These are phyloP conservation scores for Sporothrix pseudoabietina DNA, from an alignment of 2,329 filamentous ascomycete species.

Conservation along the genomic window DNA sequence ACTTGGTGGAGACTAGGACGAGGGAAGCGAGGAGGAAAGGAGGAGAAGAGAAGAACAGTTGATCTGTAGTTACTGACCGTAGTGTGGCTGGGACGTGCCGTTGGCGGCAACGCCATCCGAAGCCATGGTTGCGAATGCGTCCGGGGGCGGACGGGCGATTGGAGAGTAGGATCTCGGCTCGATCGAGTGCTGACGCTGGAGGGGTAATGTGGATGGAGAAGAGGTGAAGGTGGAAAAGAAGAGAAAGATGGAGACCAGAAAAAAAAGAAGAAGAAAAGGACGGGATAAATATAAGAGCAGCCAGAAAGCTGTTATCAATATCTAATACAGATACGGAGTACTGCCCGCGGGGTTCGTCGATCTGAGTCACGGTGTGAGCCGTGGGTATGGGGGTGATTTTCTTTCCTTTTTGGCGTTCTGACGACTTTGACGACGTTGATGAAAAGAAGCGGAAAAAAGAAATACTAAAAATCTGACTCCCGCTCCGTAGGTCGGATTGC, in stretches of 20 bases:
- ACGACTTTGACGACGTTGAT: background rate
- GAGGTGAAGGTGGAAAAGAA: background rate
- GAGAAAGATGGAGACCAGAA: background rate
- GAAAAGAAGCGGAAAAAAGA: conserved; percentile 5
- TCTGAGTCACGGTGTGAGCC: conserved; percentile 29
- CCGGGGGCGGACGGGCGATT: background rate
- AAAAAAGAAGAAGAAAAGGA: background rate
- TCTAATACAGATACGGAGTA: background rate
- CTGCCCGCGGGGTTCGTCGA: background rate
- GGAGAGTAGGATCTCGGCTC: background rate
- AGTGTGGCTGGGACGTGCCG: conserved; percentile 31
- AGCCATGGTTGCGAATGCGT: conserved; percentile 26
- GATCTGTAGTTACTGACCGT: conserved; percentile 33
- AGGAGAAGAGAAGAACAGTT: background rate
- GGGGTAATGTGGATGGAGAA: background rate
- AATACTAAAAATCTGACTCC: conserved; percentile 22
- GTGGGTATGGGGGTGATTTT: conserved; percentile 4
- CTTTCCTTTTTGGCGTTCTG: background rate
- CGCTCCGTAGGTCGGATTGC: conserved; percentile 27
- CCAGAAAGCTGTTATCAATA: background rate
- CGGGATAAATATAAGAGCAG: background rate
- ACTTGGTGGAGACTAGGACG: background rate
- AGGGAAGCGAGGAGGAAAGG: background rate
- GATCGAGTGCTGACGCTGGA: background rate
- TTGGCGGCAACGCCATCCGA: conserved; percentile 28